phyloP scores from a whole-genome alignment of 805 yeast genomes.

The Metschnikowia shivogae region DNA sequence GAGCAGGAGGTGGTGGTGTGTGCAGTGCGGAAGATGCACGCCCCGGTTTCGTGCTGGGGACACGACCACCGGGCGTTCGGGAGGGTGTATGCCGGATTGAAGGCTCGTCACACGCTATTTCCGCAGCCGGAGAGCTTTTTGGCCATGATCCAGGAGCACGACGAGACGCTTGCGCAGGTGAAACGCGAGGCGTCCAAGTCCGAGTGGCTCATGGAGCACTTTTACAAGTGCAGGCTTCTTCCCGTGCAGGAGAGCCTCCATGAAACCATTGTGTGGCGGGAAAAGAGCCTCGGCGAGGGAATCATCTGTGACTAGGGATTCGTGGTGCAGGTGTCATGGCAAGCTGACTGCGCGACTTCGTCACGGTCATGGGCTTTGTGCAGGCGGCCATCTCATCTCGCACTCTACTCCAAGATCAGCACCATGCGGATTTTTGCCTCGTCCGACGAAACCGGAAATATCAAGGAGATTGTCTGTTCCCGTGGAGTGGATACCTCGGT shows the following conservation, averaged over 20 bases:
- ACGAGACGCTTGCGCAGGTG: constrained; percentile 8
- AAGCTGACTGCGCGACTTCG: neutral
- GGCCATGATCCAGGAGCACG: constrained; percentile 5
- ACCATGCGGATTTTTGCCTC: constrained; percentile 57
- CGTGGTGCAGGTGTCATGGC: no score
- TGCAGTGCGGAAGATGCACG: constrained; percentile 6
- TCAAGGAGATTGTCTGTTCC: constrained; percentile 60
- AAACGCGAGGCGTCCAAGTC: constrained; percentile 8
- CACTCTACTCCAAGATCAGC: neutral
- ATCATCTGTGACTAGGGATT: constrained; percentile 7
- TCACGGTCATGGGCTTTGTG: neutral
- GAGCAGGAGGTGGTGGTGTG: constrained; percentile 12
- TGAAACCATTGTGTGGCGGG: constrained; percentile 9
- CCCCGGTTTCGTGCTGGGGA: constrained; percentile 8
- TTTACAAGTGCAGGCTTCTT: constrained; percentile 9
- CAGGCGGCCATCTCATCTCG: constrained; percentile 5
- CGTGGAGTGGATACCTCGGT: constrained; percentile 78
- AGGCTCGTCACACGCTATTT: constrained; percentile 6
- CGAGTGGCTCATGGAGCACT: constrained; percentile 8
- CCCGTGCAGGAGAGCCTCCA: constrained; percentile 11
- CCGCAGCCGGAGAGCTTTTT: constrained; percentile 6
- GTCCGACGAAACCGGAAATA: constrained; percentile 62
- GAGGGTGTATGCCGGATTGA: constrained; percentile 9
- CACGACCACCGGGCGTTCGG: constrained; percentile 10
- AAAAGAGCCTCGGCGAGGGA: constrained; percentile 10